A percentile compares a stretch with the other conserved stretches of the same genome.
Evolutionary conservation across 1,139 yeast species (phyloP).

Genomic region (Taphrina communis): DNA sequence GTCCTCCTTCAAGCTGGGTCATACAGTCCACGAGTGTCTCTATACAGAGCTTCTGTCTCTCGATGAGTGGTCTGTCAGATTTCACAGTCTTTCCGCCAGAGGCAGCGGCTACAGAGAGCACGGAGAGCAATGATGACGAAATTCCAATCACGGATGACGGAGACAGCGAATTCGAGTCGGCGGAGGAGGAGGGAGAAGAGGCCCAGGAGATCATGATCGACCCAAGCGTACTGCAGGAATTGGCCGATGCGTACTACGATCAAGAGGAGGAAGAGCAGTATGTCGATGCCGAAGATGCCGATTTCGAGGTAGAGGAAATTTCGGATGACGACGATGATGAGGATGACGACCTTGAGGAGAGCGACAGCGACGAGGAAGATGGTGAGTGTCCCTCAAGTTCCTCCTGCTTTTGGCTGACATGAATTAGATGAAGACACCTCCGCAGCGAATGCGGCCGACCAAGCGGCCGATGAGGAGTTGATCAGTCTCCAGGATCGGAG

Average conservation of each 20-base stretch:
- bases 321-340: constrained; percentile 40
- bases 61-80: constrained; percentile 9
- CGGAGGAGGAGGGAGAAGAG: constrained; percentile 24
- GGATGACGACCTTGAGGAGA: constrained; percentile 40
- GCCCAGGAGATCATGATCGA: constrained; percentile 2
- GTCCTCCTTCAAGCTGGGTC: too few relatives aligned
- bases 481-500: constrained; percentile 14
- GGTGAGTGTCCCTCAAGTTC: not conserved
- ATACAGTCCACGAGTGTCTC: too few relatives aligned
- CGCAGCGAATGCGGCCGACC: not conserved
- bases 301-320: constrained; percentile 29
- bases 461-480: constrained; percentile 2
- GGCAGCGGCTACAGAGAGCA: not conserved
- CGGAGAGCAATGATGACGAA: constrained; percentile 11
- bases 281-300: constrained; percentile 29
- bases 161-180: constrained; percentile 27
- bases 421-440: not conserved
- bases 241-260: constrained; percentile 15
- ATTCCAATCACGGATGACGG: constrained; percentile 22
- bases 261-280: constrained; percentile 19
- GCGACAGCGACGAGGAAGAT: constrained; percentile 1
- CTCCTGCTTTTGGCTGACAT: not conserved
- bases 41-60: not conserved
- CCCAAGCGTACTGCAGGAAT: not conserved
- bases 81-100: constrained; percentile 7